Conservation (phyloP, 2,329 filamentous ascomycete species). For the Cladosporium sp. region DNA sequence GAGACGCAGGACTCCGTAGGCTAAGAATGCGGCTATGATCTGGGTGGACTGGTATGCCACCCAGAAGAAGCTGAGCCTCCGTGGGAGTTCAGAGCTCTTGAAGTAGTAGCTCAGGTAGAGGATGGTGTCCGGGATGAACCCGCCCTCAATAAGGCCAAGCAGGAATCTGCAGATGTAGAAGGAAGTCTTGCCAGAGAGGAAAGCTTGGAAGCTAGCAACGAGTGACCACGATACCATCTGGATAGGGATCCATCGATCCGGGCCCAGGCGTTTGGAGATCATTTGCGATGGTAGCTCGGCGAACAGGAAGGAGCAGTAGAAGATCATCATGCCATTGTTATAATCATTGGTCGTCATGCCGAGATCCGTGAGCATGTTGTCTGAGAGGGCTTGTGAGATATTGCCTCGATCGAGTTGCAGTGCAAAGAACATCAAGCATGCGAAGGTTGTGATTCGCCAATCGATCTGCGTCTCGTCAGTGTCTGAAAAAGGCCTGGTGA, state of each 20-base stretch:
- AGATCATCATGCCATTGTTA: conserved; percentile 46
- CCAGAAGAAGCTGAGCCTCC: conserved; percentile 68
- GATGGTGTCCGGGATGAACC: conserved; percentile 57
- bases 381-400: neutral
- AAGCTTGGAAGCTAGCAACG: conserved; percentile 29
- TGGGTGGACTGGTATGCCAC: conserved; percentile 22
- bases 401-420: conserved; percentile 5
- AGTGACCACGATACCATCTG: conserved; percentile 43
- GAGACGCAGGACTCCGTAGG: conserved; percentile 35
- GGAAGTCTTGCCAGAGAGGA: conserved; percentile 27
- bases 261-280: conserved; percentile 43
- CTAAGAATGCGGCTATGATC: conserved; percentile 26
- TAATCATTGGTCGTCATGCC: conserved; percentile 45
- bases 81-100: conserved; percentile 64
- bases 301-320: conserved; percentile 75
- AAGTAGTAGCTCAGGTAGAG: conserved; percentile 73
- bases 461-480: conserved; percentile 46
- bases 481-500: neutral
- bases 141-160: conserved; percentile 39
- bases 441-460: conserved; percentile 38
- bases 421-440: conserved; percentile 15
- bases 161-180: conserved; percentile 39
- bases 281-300: conserved; percentile 35
- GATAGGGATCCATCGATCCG: conserved; percentile 40
- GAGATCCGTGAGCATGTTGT: neutral